Base-by-base conservation (phyloP, 2,329 filamentous ascomycete species). In the Thielaviopsis musarum region DNA sequence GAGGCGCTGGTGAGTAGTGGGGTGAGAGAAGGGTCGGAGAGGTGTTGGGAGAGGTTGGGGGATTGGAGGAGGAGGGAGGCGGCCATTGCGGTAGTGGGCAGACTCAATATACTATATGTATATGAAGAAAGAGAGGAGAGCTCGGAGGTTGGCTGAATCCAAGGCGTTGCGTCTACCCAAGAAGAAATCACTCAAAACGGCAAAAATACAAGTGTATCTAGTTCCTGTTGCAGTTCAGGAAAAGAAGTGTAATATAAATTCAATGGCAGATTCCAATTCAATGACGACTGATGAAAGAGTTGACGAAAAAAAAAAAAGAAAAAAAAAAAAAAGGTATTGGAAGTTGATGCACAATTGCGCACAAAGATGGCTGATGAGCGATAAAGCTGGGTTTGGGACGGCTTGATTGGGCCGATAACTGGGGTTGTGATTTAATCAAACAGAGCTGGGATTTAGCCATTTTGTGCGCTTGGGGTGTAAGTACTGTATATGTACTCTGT, bases 1-100 rank as follows among this genome's bases (percentile, higher is more conserved):
- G 69, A 70, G 60, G 77, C 74, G 28, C 77, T 79, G 21, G 77
- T 77, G 66, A 83, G 74, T 64, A 84, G 74, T 34, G 80, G 78
- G 4, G 77, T 79, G 64, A 80, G 74, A 62, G 76, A 70, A 61
- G 74, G 70, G 72, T 83, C 80, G 64, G 77, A 74, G 61, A 83
- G 75, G 72, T 81, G 77, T 62, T 81, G 72, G 64, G 76, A 72
- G 30, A 62, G 57, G 56, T 59, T 45, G 10, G 56, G 59, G 13
- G 60, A 59, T 28, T 34, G 57, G 26, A 56, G 60, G 24, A 61
- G 57, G 15, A 61, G 57, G 34, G 22, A 26, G 41, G 56, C 56
- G 34, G 60, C 21, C 52, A 59, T 59, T 24, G 24, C 30, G 53
- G 53, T n/a, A 12, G 56, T 58, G 28, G 24, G 17, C n/a, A 10